Percentiles rank a stretch among this genome's conserved stretches.
Conservation (phyloP, 75 land plant species). For the Pinus taeda region DNA sequence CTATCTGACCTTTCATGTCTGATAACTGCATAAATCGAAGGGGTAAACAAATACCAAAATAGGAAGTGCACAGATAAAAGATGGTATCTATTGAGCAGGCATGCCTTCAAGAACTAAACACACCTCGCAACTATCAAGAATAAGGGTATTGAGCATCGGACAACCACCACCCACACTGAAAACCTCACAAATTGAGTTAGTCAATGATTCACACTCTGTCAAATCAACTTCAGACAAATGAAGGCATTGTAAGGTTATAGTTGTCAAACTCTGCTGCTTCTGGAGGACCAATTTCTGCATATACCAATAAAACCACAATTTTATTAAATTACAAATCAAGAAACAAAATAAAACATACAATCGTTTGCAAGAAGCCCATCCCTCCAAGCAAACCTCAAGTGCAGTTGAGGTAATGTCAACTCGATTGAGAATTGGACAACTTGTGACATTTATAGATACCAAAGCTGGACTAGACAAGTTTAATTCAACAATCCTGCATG, state of each 20-base stretch:
- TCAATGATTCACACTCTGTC: constrained; percentile 89
- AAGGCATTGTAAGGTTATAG: constrained; percentile 68
- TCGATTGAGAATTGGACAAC: constrained; percentile 66
- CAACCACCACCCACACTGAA: constrained; percentile 95
- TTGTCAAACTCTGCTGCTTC: constrained; percentile 78
- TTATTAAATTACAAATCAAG: not conserved
- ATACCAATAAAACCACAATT: constrained; percentile 8
- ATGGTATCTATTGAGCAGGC: not conserved
- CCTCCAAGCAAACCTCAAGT: constrained; percentile 49
- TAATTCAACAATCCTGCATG: constrained; percentile 77
- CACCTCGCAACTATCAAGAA: constrained; percentile 94
- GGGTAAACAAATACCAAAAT: not conserved
- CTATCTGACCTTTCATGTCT: too few relatives aligned
- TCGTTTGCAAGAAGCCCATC: not conserved
- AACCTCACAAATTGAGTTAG: constrained; percentile 78
- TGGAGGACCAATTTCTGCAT: constrained; percentile 77
- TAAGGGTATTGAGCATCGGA: constrained; percentile 73
- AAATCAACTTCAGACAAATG: constrained; percentile 79
- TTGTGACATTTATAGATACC: constrained; percentile 57
- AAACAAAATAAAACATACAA: not conserved
- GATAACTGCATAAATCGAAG: too few relatives aligned
- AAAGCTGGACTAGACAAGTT: constrained; percentile 65
- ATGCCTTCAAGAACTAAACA: constrained; percentile 1
- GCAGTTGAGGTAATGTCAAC: constrained; percentile 73
- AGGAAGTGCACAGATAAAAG: not conserved